Conservation (phyloP, 2,329 filamentous ascomycete genomes). For the Penicillium sp. region DNA sequence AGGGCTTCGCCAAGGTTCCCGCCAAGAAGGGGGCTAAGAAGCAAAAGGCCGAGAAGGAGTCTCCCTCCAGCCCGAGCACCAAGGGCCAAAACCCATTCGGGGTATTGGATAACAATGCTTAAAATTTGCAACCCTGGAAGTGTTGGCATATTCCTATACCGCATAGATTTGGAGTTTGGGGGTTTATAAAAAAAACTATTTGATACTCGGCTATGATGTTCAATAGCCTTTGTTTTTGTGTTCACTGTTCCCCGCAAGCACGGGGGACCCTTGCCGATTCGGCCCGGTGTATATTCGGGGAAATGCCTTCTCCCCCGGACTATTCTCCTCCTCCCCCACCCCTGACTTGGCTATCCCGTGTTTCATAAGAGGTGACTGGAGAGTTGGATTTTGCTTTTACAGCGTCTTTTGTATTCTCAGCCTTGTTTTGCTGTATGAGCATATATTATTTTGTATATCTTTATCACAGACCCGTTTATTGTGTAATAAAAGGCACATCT, state of each 20-base stretch:
- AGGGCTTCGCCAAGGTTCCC: slow-evolving; percentile 34
- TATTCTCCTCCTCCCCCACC: background rate
- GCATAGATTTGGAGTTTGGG: slow-evolving; percentile 8
- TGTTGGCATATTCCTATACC: slow-evolving; percentile 4
- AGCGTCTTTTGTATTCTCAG: slow-evolving; percentile 3
- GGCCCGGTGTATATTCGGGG: background rate
- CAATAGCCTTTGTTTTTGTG: background rate
- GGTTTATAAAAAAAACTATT: background rate
- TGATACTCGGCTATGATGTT: background rate
- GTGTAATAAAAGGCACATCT: background rate
- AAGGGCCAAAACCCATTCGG: slow-evolving; percentile 35
- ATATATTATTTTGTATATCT: background rate
- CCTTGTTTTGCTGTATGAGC: background rate
- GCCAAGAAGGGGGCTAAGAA: slow-evolving; percentile 37
- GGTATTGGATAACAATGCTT: slow-evolving; percentile 31
- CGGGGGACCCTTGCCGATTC: no score
- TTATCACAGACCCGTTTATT: background rate
- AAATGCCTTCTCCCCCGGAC: background rate
- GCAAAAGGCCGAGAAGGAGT: slow-evolving; percentile 25
- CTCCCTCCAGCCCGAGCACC: slow-evolving; percentile 16
- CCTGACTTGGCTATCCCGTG: background rate
- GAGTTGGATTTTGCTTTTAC: background rate
- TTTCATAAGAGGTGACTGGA: background rate
- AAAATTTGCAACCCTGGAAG: background rate
- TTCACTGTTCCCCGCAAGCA: background rate